These are phyloP conservation scores for Annulohypoxylon truncatum DNA, from an alignment of 2,329 filamentous ascomycete genomes.

Conservation along the genomic window DNA sequence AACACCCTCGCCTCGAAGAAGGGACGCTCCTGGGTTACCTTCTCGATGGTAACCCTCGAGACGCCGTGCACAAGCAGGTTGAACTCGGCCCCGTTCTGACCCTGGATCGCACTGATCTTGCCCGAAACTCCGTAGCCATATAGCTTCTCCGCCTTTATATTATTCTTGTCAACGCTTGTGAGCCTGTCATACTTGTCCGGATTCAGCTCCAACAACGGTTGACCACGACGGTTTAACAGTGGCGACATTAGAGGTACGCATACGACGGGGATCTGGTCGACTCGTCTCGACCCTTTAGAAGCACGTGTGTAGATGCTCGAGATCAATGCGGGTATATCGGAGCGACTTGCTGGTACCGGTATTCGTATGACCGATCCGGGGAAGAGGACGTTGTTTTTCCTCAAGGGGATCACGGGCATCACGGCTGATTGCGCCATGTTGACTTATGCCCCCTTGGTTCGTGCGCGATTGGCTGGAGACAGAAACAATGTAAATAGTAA, in stretches of 20 bases:
- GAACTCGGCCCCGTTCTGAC: conserved; percentile 79
- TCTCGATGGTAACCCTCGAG: conserved; percentile 79
- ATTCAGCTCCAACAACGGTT: conserved; percentile 76
- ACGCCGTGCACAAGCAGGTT: conserved; percentile 88
- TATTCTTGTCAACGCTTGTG: conserved; percentile 66
- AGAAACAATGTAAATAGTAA: not conserved
- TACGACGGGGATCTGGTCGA: conserved; percentile 79
- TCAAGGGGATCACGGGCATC: conserved; percentile 84
- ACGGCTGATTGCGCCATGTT: conserved; percentile 56
- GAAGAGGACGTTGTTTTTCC: conserved; percentile 82
- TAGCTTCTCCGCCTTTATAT: conserved; percentile 76
- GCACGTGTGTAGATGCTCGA: conserved; percentile 85
- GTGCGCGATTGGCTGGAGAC: conserved; percentile 20
- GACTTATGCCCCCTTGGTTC: conserved; percentile 23
- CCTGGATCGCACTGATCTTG: conserved; percentile 82
- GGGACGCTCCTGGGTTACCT: conserved; percentile 79
- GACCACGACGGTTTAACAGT: conserved; percentile 77
- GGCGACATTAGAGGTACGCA: conserved; percentile 88
- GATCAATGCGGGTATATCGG: conserved; percentile 89
- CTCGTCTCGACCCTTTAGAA: conserved; percentile 72
- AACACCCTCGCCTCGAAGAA: conserved; percentile 87
- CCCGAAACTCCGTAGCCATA: conserved; percentile 86
- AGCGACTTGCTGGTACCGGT: conserved; percentile 79
- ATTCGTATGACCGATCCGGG: conserved; percentile 89
- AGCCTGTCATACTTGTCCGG: conserved; percentile 62